A percentile compares a stretch with the other conserved stretches of the same genome.
Evolutionary conservation across 306 rosid genomes (phyloP).

Genomic region (Quercus glauca): DNA sequence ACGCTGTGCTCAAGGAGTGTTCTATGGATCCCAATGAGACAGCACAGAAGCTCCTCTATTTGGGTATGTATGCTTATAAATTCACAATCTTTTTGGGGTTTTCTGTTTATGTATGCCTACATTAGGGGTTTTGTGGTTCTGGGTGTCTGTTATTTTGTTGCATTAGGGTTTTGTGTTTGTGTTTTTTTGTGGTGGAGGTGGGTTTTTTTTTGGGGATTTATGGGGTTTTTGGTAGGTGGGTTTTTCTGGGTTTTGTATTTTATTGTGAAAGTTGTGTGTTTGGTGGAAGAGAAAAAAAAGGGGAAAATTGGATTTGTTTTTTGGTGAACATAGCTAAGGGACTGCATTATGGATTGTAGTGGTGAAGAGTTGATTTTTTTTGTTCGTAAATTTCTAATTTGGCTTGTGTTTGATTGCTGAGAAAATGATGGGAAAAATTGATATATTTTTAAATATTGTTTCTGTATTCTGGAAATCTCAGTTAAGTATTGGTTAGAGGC

Average conservation of each 20-base stretch:
- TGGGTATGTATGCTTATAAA: conserved; percentile 23
- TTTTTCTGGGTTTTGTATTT: conserved; percentile 25
- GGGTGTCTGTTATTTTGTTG: neutral
- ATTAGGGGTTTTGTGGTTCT: conserved; percentile 9
- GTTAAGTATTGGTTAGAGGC: too few relatives aligned
- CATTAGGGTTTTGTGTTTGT: neutral
- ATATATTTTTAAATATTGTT: neutral
- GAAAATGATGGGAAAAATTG: neutral
- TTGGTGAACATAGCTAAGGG: neutral
- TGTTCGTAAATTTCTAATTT: neutral
- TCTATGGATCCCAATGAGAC: conserved; percentile 93
- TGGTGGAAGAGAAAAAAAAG: neutral
- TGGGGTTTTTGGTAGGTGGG: conserved; percentile 28
- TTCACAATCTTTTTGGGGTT: neutral
- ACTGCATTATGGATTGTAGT: neutral
- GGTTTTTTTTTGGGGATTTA: conserved; percentile 4
- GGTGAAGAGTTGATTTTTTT: neutral
- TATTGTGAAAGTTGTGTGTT: neutral
- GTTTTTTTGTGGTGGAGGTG: neutral
- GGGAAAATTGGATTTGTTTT: neutral
- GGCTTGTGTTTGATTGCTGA: neutral
- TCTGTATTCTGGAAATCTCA: too few relatives aligned
- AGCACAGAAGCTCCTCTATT: conserved; percentile 63
- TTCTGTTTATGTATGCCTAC: neutral
- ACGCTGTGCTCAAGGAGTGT: conserved; percentile 62